phyloP scores from a whole-genome alignment of 495 filamentous ascomycete genomes.

The Penicillium egyptiacum region DNA sequence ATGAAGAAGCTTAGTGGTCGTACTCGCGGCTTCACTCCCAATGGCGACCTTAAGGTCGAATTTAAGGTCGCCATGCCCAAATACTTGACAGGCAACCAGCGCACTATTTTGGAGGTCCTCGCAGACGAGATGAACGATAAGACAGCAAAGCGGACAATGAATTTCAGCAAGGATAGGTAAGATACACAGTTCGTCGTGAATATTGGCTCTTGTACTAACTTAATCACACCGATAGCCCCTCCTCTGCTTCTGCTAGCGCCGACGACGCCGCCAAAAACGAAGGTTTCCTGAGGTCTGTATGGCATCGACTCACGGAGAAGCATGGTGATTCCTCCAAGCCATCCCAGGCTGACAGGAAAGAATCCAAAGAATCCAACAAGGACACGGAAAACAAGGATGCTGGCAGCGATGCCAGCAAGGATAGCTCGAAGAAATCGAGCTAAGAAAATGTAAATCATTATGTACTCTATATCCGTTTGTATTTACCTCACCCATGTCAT shows the following conservation, averaged over 20 bases:
- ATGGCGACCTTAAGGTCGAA: conserved; percentile 87
- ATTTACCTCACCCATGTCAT: conserved; percentile 42
- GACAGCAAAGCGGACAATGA: conserved; percentile 90
- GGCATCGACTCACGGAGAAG: conserved; percentile 83
- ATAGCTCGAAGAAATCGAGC: conserved; percentile 56
- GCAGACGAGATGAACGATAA: conserved; percentile 93
- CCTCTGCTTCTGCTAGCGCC: conserved; percentile 16
- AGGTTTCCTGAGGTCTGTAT: conserved; percentile 84
- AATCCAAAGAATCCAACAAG: conserved; percentile 16
- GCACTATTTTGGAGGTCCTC: conserved; percentile 88
- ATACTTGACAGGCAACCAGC: conserved; percentile 83
- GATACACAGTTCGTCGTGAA: conserved; percentile 2
- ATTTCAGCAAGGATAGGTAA: conserved; percentile 55
- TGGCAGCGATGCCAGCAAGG: conserved; percentile 39
- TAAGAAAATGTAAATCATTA: conserved; percentile 26
- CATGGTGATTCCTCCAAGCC: conserved; percentile 47
- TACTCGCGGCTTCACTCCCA: conserved; percentile 47
- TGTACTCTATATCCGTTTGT: conserved; percentile 33
- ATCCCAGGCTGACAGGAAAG: conserved; percentile 30
- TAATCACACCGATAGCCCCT: conserved; percentile 8
- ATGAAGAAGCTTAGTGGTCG: conserved; percentile 76
- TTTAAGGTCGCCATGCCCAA: conserved; percentile 96
- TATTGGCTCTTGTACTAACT: conserved; percentile 8
- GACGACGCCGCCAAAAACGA: conserved; percentile 64
- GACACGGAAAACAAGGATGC: conserved; percentile 27